These are phyloP conservation scores for Skeletonema marinoi DNA, from an alignment of 108 stramenopile species.

Conservation along the genomic window DNA sequence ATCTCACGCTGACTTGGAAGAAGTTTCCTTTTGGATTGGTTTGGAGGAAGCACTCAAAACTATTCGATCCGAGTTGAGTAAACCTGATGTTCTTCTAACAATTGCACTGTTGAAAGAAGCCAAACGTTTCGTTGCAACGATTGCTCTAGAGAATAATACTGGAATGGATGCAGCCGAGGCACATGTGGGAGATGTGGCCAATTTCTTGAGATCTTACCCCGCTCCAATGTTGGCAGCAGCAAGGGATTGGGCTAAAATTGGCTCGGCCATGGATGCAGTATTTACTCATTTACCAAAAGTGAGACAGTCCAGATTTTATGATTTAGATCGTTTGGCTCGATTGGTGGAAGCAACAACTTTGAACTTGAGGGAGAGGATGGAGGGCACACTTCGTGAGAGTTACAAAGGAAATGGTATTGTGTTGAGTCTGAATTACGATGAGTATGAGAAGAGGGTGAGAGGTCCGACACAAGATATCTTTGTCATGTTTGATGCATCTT, in stretches of 20 bases:
- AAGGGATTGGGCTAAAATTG: constrained; percentile 66
- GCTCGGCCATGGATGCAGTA: constrained; percentile 55
- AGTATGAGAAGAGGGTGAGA: constrained; percentile 69
- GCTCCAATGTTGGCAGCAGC: constrained; percentile 75
- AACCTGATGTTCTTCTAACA: constrained; percentile 67
- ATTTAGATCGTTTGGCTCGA: constrained; percentile 73
- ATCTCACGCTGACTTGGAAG: constrained; percentile 70
- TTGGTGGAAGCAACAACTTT: constrained; percentile 85
- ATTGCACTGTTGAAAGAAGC: constrained; percentile 81
- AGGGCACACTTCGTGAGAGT: constrained; percentile 55
- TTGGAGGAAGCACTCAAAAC: constrained; percentile 59
- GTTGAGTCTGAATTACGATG: constrained; percentile 60
- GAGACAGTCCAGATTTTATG: constrained; percentile 83
- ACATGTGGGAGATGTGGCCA: constrained; percentile 69
- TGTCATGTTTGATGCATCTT: constrained; percentile 76
- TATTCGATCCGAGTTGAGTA: constrained; percentile 62
- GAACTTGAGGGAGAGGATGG: constrained; percentile 65
- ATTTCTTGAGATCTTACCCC: constrained; percentile 87
- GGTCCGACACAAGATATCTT: constrained; percentile 76
- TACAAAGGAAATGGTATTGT: constrained; percentile 56
- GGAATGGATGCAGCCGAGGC: constrained; percentile 79
- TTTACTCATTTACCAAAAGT: constrained; percentile 90
- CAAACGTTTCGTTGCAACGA: constrained; percentile 90
- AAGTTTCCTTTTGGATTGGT: constrained; percentile 86
- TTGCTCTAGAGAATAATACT: constrained; percentile 90